Conservation (phyloP, 2,329 filamentous ascomycete species). For the Diaporthe destruens region DNA sequence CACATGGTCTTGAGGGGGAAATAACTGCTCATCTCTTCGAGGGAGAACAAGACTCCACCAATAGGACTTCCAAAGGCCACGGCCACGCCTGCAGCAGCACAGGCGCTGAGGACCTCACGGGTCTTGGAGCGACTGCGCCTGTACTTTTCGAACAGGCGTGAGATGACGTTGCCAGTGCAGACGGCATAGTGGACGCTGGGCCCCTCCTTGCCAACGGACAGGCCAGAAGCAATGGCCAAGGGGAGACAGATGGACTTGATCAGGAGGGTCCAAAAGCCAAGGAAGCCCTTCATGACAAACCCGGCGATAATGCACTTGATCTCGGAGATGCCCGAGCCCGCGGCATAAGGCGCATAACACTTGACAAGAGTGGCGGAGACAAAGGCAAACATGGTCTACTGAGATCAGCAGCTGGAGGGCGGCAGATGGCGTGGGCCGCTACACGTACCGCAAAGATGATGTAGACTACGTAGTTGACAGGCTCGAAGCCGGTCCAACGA, state of each 20-base stretch:
- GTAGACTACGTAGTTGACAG: conserved; percentile 89
- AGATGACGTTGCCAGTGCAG: conserved; percentile 97
- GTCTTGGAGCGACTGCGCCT: conserved; percentile 92
- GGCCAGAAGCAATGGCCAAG: conserved; percentile 90
- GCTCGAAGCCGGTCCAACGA: conserved; percentile 82
- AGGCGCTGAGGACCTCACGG: conserved; percentile 93
- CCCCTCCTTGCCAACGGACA: conserved; percentile 97
- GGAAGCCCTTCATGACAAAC: conserved; percentile 98
- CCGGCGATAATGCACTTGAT: conserved; percentile 99
- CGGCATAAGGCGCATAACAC: conserved; percentile 93
- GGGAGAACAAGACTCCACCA: conserved; percentile 93
- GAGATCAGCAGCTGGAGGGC: conserved; percentile 40
- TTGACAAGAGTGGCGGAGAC: conserved; percentile 88
- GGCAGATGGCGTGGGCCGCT: too few species aligned
- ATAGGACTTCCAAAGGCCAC: conserved; percentile 98
- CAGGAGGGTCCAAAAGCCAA: conserved; percentile 89
- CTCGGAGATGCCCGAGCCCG: conserved; percentile 96
- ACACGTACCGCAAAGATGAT: conserved; percentile 80
- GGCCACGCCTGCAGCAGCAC: conserved; percentile 92
- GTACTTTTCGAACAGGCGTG: conserved; percentile 92
- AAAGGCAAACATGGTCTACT: conserved; percentile 81
- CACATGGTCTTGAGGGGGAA: conserved; percentile 98
- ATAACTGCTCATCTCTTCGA: conserved; percentile 97
- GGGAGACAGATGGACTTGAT: conserved; percentile 96
- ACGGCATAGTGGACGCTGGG: conserved; percentile 99